Evolutionary conservation across 2,329 filamentous ascomycete genomes (phyloP).

Genomic region (Talaromyces rugulosus): DNA sequence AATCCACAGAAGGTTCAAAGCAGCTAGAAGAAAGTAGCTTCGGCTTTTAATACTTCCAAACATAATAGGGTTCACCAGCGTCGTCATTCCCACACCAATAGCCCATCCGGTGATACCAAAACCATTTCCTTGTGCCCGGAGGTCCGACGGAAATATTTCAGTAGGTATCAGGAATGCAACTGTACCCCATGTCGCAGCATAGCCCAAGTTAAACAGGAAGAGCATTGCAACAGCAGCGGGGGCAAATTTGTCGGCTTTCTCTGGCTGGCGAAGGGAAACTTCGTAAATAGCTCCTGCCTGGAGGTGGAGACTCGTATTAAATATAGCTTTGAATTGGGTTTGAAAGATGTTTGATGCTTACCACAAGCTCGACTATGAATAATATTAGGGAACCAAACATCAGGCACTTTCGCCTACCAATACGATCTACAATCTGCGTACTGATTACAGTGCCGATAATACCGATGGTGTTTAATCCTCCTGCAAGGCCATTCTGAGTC

Average conservation of each 20-base stretch:
- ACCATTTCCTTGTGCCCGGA: slow-evolving; percentile 57
- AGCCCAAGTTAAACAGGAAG: slow-evolving; percentile 39
- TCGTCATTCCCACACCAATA: slow-evolving; percentile 53
- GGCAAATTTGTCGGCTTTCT: slow-evolving; percentile 35
- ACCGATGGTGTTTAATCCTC: slow-evolving; percentile 50
- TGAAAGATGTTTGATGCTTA: slow-evolving; percentile 15
- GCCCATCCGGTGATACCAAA: slow-evolving; percentile 59
- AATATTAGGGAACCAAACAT: slow-evolving; percentile 38
- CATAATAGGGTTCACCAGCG: slow-evolving; percentile 51
- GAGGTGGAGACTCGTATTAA: background rate
- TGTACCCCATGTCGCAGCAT: slow-evolving; percentile 50
- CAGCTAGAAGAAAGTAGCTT: slow-evolving; percentile 52
- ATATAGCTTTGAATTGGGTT: background rate
- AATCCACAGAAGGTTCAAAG: slow-evolving; percentile 49
- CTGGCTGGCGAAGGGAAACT: slow-evolving; percentile 32
- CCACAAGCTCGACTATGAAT: slow-evolving; percentile 40
- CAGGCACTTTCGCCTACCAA: slow-evolving; percentile 43
- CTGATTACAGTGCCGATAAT: slow-evolving; percentile 50
- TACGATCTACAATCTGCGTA: slow-evolving; percentile 48
- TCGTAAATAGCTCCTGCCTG: slow-evolving; percentile 42
- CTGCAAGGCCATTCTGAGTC: slow-evolving; percentile 45
- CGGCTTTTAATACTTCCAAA: slow-evolving; percentile 44
- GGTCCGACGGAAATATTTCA: slow-evolving; percentile 55
- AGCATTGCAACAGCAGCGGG: slow-evolving; percentile 47
- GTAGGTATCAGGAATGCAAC: slow-evolving; percentile 51